phyloP scores from a whole-genome alignment of 768 basidiomycete genomes.

The Tremella fuciformis region DNA sequence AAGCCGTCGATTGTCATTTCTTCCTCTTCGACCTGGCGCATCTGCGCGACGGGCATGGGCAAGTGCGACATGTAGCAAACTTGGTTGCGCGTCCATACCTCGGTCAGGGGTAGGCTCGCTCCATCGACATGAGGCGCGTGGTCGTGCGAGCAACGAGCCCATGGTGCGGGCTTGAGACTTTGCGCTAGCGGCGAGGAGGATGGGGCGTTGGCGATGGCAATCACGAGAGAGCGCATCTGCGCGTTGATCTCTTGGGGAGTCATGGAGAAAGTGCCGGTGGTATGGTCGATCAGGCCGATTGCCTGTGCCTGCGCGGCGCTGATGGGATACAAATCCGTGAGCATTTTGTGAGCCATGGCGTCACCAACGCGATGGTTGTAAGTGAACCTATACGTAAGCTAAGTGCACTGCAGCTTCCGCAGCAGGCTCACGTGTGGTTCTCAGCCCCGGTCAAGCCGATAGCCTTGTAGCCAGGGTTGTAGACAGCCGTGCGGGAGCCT shows the following conservation, averaged over 20 bases:
- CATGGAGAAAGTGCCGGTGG: constrained; percentile 4
- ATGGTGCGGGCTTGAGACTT: constrained; percentile 1
- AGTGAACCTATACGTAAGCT: constrained; percentile 1
- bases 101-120: not conserved
- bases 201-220: constrained; percentile 2
- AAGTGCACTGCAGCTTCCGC: not conserved
- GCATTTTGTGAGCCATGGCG: constrained; percentile 1
- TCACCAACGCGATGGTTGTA: constrained; percentile 1
- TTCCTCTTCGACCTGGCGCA: constrained; percentile 4
- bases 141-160: not conserved
- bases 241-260: not conserved
- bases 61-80: not conserved
- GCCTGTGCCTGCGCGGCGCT: constrained; percentile 1
- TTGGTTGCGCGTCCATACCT: not conserved
- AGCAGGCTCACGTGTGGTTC: constrained; percentile 41
- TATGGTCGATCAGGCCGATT: not conserved
- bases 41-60: not conserved
- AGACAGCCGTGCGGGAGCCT: constrained; percentile 27
- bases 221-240: not conserved
- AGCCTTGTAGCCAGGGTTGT: constrained; percentile 44
- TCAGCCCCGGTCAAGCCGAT: constrained; percentile 47
- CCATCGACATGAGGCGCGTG: not conserved
- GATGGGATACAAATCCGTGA: not conserved
- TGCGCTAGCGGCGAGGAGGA: not conserved
- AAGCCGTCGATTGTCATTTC: constrained; percentile 43